phyloP scores from a whole-genome alignment of 352 stramenopile genomes.

The Phytophthora hybrid region DNA sequence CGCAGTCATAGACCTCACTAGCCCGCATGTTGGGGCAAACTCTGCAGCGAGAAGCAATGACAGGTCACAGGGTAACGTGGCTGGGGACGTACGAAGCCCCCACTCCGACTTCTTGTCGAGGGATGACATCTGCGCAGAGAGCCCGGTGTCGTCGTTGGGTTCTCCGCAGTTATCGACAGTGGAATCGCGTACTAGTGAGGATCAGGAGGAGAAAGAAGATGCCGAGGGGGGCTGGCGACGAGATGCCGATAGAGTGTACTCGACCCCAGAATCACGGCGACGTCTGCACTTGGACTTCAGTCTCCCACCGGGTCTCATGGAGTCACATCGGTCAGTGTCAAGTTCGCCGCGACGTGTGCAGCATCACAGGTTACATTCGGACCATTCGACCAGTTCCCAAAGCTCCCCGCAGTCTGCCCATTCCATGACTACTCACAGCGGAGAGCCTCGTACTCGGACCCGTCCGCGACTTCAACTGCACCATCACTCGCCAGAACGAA shows the following conservation, averaged over 20 bases:
- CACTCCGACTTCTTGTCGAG: slow-evolving; percentile 10
- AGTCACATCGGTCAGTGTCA: slow-evolving; percentile 23
- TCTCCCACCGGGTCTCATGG: slow-evolving; percentile 18
- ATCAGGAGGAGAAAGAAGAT: slow-evolving; percentile 41
- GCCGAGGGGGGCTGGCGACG: slow-evolving; percentile 13
- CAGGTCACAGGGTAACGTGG: slow-evolving; percentile 10
- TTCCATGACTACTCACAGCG: slow-evolving; percentile 23
- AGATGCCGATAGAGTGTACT: slow-evolving; percentile 15
- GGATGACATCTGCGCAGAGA: slow-evolving; percentile 70
- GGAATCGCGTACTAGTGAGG: slow-evolving; percentile 15
- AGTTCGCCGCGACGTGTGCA: slow-evolving; percentile 19
- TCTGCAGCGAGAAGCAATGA: slow-evolving; percentile 12
- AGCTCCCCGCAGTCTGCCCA: slow-evolving; percentile 25
- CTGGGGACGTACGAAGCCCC: slow-evolving; percentile 12
- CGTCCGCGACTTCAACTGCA: slow-evolving; percentile 31
- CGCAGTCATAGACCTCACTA: slow-evolving; percentile 73
- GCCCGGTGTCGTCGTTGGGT: slow-evolving; percentile 46
- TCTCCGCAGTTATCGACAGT: slow-evolving; percentile 20
- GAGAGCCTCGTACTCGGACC: slow-evolving; percentile 24
- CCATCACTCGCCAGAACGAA: slow-evolving; percentile 36
- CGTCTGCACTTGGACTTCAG: slow-evolving; percentile 55
- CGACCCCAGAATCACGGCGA: slow-evolving; percentile 18
- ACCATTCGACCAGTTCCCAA: slow-evolving; percentile 23
- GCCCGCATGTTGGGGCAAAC: slow-evolving; percentile 28
- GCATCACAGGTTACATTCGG: slow-evolving; percentile 12